Conservation (phyloP, 2,329 filamentous ascomycete genomes). For the Leptographium galeiforme region DNA sequence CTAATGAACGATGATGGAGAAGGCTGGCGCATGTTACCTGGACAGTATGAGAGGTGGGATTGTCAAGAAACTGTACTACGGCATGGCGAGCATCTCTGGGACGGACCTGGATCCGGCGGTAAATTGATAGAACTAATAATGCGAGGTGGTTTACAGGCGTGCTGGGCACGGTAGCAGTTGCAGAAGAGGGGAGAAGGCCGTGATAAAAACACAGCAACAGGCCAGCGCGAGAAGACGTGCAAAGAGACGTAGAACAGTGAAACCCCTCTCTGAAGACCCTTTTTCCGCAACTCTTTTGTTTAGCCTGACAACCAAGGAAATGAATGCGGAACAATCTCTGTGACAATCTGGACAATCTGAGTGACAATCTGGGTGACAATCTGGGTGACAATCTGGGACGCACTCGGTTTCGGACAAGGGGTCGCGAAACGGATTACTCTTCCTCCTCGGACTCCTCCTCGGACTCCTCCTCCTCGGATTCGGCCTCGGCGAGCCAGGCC, state of each 20-base stretch:
- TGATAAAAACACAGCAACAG: not conserved
- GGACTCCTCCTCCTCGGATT: constrained; percentile 42
- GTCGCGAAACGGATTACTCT: constrained; percentile 26
- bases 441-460: constrained; percentile 50
- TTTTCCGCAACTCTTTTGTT: not conserved
- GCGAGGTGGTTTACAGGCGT: not conserved
- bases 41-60: no score
- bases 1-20: no score
- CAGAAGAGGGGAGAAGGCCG: not conserved
- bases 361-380: not conserved
- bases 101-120: no score
- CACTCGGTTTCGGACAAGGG: no score
- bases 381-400: not conserved
- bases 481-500: constrained; percentile 80
- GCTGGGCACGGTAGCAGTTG: not conserved
- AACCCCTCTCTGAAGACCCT: not conserved
- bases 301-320: not conserved
- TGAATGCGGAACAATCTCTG: not conserved
- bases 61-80: no score
- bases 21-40: no score
- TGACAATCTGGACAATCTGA: not conserved
- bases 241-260: not conserved
- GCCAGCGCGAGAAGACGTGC: not conserved
- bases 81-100: no score
- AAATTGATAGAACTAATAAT: not conserved